These are phyloP conservation scores for Capronia coronata DNA, from an alignment of 2,329 filamentous ascomycete species.

Conservation along the genomic window DNA sequence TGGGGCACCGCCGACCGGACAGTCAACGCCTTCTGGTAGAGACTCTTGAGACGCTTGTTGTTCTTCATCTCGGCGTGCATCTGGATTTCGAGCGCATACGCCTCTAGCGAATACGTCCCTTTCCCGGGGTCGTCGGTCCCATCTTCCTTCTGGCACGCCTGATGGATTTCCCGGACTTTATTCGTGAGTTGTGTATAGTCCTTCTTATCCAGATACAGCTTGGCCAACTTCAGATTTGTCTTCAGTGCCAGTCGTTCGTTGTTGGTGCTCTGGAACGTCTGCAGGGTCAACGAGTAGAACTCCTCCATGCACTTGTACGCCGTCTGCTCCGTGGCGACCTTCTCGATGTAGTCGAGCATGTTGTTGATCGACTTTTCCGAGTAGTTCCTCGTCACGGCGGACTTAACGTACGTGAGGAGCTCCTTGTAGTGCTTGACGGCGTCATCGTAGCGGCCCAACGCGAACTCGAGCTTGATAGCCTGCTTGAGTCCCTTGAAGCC, in stretches of 20 bases:
- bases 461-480: constrained; percentile 94
- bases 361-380: constrained; percentile 99
- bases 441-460: constrained; percentile 78
- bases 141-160: constrained; percentile 78
- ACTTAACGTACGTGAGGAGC: constrained; percentile 94
- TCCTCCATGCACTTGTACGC: constrained; percentile 80
- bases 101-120: constrained; percentile 90
- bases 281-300: constrained; percentile 88
- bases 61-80: constrained; percentile 97
- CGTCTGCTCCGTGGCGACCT: constrained; percentile 65
- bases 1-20: constrained; percentile 97
- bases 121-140: constrained; percentile 88
- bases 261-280: constrained; percentile 94
- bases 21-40: constrained; percentile 85
- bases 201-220: constrained; percentile 83
- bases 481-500: constrained; percentile 98
- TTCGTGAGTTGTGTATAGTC: constrained; percentile 73
- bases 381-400: constrained; percentile 93
- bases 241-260: constrained; percentile 97
- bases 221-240: constrained; percentile 94
- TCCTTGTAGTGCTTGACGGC: constrained; percentile 88
- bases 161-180: constrained; percentile 83
- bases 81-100: constrained; percentile 95
- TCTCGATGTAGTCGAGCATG: constrained; percentile 96
- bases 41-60: constrained; percentile 89